phyloP scores from a whole-genome alignment of 805 yeast species.

The Yamadazyma sp. region DNA sequence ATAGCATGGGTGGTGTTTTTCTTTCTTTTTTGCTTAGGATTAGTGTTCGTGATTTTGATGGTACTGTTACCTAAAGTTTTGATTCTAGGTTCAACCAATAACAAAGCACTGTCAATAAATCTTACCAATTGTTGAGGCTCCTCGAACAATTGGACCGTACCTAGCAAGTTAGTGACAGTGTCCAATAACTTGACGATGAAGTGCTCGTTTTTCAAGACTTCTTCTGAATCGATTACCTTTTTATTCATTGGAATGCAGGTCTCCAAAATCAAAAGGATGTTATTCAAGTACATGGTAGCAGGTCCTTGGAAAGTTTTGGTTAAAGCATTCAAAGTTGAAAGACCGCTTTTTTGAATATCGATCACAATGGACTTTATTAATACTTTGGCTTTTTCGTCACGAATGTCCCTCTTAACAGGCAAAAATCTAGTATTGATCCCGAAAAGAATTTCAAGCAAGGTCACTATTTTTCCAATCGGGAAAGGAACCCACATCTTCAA shows the following conservation, averaged over 20 bases:
- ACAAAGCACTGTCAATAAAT: slow-evolving; percentile 56
- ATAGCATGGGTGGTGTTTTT: slow-evolving; percentile 42
- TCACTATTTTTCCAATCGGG: slow-evolving; percentile 61
- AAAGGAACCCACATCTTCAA: slow-evolving; percentile 57
- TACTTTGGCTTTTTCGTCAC: slow-evolving; percentile 50
- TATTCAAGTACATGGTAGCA: slow-evolving; percentile 47
- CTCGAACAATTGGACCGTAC: slow-evolving; percentile 37
- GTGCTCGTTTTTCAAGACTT: slow-evolving; percentile 36
- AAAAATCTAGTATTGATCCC: slow-evolving; percentile 56
- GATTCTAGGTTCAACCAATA: slow-evolving; percentile 38
- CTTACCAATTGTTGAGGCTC: slow-evolving; percentile 56
- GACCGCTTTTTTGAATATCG: slow-evolving; percentile 46
- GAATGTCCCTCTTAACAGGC: slow-evolving; percentile 57
- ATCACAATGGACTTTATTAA: slow-evolving; percentile 45
- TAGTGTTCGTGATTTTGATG: slow-evolving; percentile 9
- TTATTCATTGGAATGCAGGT: slow-evolving; percentile 54
- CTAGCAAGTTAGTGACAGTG: slow-evolving; percentile 27
- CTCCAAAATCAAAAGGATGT: slow-evolving; percentile 57
- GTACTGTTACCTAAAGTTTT: slow-evolving; percentile 11
- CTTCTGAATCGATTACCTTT: slow-evolving; percentile 28
- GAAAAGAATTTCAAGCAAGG: slow-evolving; percentile 52
- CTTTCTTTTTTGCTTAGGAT: slow-evolving; percentile 29
- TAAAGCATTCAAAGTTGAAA: slow-evolving; percentile 40
- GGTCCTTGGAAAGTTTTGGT: slow-evolving; percentile 37
- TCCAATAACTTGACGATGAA: slow-evolving; percentile 39